Evolutionary conservation across 257 asterid genomes (phyloP), one percentile per base, ranked within the genome.

Genomic region (Henckelia pumila): DNA sequence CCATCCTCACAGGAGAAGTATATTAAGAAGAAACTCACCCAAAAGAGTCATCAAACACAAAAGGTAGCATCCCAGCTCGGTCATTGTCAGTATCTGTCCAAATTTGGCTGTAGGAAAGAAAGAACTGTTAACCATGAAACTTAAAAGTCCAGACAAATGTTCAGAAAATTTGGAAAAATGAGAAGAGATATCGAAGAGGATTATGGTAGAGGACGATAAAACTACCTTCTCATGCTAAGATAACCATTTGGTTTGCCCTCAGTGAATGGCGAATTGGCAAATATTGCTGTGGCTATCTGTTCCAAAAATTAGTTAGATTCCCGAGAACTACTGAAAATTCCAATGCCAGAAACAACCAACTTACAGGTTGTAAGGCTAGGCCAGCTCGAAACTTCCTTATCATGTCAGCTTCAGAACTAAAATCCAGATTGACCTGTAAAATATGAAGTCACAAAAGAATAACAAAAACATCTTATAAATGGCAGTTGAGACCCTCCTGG

Each of bases 31-130:
- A 26, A 75, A 56, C 91, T 62, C 80, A 94, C 99, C 99, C 96
- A 76, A 94, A 94, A 22, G 99, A 83, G 74, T 91, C 96, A 77
- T 91, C 89, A 81, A 94, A 94, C 67, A 94, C 99, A 65, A 94
- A 91, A n/a, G 99, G 99, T 75, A 94, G 96, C 97, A 94, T 91
- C 81, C 99, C 99, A 61, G 97, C 63, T 7, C 97, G 99, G 71
- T 86, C 67, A 52, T 82, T 87, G 79, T 94, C 99, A 44, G 99
- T 94, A 80, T 94, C 99, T 1, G 97, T 88, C 99, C 99, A 94
- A 68, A 88, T 91, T 70, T 91, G 99, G 81, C 99, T 94, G 96
- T 68, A 50, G 64, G 68, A 25, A 49, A 74, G 58, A 68, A 70
- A 78, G 37, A 25, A n/a, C 59, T 55, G 70, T 61, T 37, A 75